phyloP scores from a whole-genome alignment of 2,329 filamentous ascomycete genomes.

The Dendrostoma leiphaemia region DNA sequence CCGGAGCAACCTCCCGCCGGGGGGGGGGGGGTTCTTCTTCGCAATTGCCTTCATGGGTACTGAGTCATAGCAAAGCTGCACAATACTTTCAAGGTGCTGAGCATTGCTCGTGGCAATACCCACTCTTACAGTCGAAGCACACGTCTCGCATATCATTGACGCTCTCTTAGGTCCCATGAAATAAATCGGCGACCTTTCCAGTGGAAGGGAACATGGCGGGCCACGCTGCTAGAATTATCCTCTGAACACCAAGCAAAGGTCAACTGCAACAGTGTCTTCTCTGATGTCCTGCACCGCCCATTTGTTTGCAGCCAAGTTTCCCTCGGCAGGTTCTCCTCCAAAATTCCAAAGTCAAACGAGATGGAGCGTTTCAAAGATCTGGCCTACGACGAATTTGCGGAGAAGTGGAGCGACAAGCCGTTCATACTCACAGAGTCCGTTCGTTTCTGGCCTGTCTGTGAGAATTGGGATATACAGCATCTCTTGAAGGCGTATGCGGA shows the following conservation, averaged over 20 bases:
- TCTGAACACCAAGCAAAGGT: conserved; percentile 52
- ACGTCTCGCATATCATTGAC: conserved; percentile 8
- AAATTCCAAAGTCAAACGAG: conserved; percentile 71
- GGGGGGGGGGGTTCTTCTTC: too few species aligned
- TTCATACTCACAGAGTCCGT: conserved; percentile 86
- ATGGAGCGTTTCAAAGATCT: conserved; percentile 71
- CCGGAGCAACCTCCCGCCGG: too few species aligned
- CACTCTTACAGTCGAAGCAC: background rate
- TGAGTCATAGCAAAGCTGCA: too few species aligned
- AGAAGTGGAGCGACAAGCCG: conserved; percentile 73
- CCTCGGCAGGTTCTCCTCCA: conserved; percentile 62
- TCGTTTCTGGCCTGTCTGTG: conserved; percentile 75
- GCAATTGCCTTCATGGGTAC: too few species aligned
- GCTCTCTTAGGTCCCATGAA: conserved; percentile 28
- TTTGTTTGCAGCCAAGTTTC: conserved; percentile 83
- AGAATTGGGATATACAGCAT: conserved; percentile 68
- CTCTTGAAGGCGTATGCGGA: conserved; percentile 64
- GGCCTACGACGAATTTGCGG: conserved; percentile 69
- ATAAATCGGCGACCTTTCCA: conserved; percentile 41
- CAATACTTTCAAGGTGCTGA: background rate
- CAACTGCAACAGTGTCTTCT: conserved; percentile 78
- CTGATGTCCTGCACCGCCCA: conserved; percentile 84
- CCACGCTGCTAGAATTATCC: conserved; percentile 66
- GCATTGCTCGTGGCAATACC: background rate
- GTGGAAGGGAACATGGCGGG: conserved; percentile 85